These are phyloP conservation scores for Cystobasidium onofrii DNA, from an alignment of 768 basidiomycete species.

Conservation along the genomic window DNA sequence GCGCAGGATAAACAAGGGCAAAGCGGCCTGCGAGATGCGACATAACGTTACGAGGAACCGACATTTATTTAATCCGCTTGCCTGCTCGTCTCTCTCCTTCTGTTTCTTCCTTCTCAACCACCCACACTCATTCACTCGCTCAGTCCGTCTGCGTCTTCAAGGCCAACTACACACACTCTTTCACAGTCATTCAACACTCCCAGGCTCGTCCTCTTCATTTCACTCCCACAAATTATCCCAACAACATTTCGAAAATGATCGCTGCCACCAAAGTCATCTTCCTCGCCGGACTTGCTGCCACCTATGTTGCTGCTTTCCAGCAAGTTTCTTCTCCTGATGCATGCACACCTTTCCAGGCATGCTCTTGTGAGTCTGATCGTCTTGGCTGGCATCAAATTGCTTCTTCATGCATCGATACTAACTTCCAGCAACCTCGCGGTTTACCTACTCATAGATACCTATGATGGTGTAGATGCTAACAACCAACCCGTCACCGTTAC, in stretches of 20 bases:
- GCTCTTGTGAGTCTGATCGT: not conserved
- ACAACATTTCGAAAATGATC: not conserved
- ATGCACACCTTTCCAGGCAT: slow-evolving; percentile 11
- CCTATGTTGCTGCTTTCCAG: slow-evolving; percentile 7
- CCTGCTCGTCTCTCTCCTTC: slow-evolving; percentile 31
- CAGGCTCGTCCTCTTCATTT: not conserved
- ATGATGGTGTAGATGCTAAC: not conserved
- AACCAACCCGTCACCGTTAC: not conserved
- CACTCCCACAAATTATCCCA: not conserved
- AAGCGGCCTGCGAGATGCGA: not conserved
- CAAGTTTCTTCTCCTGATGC: slow-evolving; percentile 1
- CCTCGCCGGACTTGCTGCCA: not conserved
- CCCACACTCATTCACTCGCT: slow-evolving; percentile 19
- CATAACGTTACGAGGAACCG: slow-evolving; percentile 33
- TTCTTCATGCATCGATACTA: no score
- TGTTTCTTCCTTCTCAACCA: not conserved
- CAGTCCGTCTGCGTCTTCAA: slow-evolving; percentile 8
- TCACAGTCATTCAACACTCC: not conserved
- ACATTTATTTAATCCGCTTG: slow-evolving; percentile 21
- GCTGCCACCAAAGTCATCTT: not conserved
- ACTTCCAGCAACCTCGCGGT: no score
- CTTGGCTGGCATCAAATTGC: not conserved
- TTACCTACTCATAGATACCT: not conserved
- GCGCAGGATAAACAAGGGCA: slow-evolving; percentile 12
- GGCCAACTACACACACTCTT: slow-evolving; percentile 18